Percentiles rank a stretch among this genome's conserved stretches.
These are phyloP conservation scores for Macadamia integrifolia DNA, from an alignment of 164 flowering plant genomes.

Conservation along the genomic window DNA sequence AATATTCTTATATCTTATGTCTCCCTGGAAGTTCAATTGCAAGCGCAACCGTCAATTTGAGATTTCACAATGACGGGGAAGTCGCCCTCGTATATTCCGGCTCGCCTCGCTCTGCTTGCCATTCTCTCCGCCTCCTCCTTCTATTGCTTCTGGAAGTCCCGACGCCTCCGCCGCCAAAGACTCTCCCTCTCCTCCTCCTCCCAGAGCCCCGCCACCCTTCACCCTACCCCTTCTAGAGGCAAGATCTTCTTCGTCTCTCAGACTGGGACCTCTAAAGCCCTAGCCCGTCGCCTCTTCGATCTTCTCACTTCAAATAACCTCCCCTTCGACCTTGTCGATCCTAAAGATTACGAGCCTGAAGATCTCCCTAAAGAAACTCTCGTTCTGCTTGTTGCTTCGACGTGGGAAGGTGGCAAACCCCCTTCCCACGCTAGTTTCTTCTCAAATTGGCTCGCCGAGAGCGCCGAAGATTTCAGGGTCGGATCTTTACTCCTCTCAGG, in stretches of 20 bases:
- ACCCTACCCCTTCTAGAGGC: slow-evolving; percentile 27
- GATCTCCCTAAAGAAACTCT: slow-evolving; percentile 69
- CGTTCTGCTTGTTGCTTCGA: slow-evolving; percentile 68
- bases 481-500: slow-evolving; percentile 55
- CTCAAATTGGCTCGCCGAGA: slow-evolving; percentile 72
- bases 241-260: slow-evolving; percentile 79
- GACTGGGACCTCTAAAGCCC: slow-evolving; percentile 80
- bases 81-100: slow-evolving; percentile 22
- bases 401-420: slow-evolving; percentile 86
- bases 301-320: slow-evolving; percentile 33
- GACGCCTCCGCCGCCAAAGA: slow-evolving; percentile 39
- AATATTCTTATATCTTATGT: too few relatives aligned
- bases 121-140: slow-evolving; percentile 64
- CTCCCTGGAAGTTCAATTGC: too few relatives aligned
- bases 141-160: slow-evolving; percentile 72
- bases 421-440: slow-evolving; percentile 53
- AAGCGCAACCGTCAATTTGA: too few relatives aligned
- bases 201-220: neutral
- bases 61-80: slow-evolving; percentile 11
- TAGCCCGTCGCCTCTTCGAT: slow-evolving; percentile 59
- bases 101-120: slow-evolving; percentile 55
- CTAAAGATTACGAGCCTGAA: slow-evolving; percentile 83
- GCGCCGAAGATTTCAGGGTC: slow-evolving; percentile 78
- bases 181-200: slow-evolving; percentile 15
- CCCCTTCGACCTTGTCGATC: slow-evolving; percentile 57